Base-by-base conservation (phyloP, 495 filamentous ascomycete species). In the Pseudoneurospora amorphoporcata region DNA sequence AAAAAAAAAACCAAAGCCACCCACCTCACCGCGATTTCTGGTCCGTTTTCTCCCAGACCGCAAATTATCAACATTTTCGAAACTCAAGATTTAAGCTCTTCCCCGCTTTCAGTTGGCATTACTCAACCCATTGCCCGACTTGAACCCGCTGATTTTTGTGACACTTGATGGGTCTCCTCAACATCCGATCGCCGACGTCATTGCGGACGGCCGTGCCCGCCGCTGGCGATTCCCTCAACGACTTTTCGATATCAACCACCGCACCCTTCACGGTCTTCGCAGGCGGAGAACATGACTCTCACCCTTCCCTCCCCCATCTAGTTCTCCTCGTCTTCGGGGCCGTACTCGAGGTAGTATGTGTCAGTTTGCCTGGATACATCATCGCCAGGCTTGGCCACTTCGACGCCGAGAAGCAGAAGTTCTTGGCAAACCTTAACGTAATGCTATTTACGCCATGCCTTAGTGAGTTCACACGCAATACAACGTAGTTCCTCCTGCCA, bases 361-460 rank as follows among this genome's bases (percentile, higher is more conserved):
- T 99, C 77, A 93, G 91, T 80, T 82, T 97, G 72, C 96, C 96
- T 2, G 95, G 95, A n/a, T 99, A 97, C 79, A 90, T 98, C 76
- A 90, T 97, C 69, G 95, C 95, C 23, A 86, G 90, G 61, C 85
- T 91, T 76, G 96, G 96, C 79, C 90, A 97, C 84, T 97, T 99
- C 81, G 92, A 95, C 83, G 91, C 92, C 68, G 93, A 97, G 47
- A 91, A 92, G 75, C 95, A 99, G 81, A 98, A 97, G 79, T 94
- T 98, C 76, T 87, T 97, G 37, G 94, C 95, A 43, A 97, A 99
- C 77, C 85, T 99, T 72, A 99, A 99, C 79, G 92, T 96, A 65
- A 90, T 89, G 76, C 85, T 99, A 17, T 99, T 99, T 80, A 99
- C 95, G 47, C 95, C 95, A 71, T 98, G 96, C 77, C 88, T 99